These are phyloP conservation scores for Circinella umbellata DNA, from an alignment of 371 early-diverging fungal species.

Conservation along the genomic window DNA sequence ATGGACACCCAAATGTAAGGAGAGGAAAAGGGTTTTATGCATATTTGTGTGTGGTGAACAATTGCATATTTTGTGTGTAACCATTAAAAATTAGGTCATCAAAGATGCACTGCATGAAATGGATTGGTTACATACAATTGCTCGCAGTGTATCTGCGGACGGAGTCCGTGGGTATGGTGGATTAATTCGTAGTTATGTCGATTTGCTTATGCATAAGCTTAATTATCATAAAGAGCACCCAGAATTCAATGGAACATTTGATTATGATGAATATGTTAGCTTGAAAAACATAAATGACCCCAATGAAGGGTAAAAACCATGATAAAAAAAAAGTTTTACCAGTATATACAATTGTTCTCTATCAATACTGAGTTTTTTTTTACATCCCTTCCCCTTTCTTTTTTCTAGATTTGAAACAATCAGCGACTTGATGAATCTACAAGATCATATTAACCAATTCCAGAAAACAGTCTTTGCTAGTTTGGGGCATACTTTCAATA, in stretches of 20 bases:
- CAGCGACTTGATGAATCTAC: constrained; percentile 87
- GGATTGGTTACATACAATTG: constrained; percentile 70
- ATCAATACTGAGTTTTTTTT: too few relatives aligned
- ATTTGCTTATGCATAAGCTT: constrained; percentile 88
- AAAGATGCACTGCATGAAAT: constrained; percentile 79
- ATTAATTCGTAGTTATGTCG: constrained; percentile 91
- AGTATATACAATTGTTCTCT: neutral
- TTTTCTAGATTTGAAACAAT: constrained; percentile 86
- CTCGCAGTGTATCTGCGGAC: constrained; percentile 66
- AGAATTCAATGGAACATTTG: constrained; percentile 94
- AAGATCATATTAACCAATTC: constrained; percentile 90
- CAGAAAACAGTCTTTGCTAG: constrained; percentile 87
- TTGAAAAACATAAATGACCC: constrained; percentile 94
- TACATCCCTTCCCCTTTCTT: neutral
- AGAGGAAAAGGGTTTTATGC: neutral
- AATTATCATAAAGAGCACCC: constrained; percentile 91
- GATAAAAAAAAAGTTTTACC: neutral
- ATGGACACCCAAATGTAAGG: constrained; percentile 84
- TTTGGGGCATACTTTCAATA: constrained; percentile 85
- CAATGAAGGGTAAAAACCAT: constrained; percentile 87
- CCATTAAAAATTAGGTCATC: constrained; percentile 53
- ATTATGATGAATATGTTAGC: constrained; percentile 95
- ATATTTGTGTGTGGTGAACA: neutral
- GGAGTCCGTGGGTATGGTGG: constrained; percentile 80
- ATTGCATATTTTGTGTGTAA: neutral